Evolutionary conservation across 306 rosid species (phyloP).

Genomic region (Begonia masoniana): DNA sequence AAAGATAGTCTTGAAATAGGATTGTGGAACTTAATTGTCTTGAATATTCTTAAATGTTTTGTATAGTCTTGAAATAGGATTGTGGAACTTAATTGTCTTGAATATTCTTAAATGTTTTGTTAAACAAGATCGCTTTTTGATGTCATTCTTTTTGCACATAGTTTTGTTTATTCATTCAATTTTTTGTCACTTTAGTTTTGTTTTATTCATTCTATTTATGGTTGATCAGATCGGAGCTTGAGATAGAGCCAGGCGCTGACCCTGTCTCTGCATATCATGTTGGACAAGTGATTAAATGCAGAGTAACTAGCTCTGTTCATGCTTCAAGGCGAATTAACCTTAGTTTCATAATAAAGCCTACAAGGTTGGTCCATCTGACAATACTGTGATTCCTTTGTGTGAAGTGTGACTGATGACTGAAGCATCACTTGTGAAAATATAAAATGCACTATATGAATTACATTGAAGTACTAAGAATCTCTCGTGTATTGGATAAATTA

Average conservation of each 20-base stretch:
- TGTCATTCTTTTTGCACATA: not conserved
- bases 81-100: not conserved
- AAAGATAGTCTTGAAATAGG: too few species aligned
- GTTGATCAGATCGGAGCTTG: slow-evolving; percentile 75
- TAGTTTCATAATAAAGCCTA: slow-evolving; percentile 69
- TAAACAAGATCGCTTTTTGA: not conserved
- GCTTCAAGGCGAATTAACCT: slow-evolving; percentile 75
- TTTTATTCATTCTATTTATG: slow-evolving; percentile 13
- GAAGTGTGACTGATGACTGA: too few species aligned
- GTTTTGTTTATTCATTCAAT: slow-evolving; percentile 11
- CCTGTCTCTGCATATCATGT: slow-evolving; percentile 61
- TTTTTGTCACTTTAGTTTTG: slow-evolving; percentile 8
- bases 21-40: not conserved
- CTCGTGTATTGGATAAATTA: slow-evolving; percentile 12
- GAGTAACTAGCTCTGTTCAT: slow-evolving; percentile 46
- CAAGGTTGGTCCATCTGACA: slow-evolving; percentile 39
- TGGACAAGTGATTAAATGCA: slow-evolving; percentile 89
- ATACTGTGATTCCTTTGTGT: not conserved
- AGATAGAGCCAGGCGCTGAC: slow-evolving; percentile 67
- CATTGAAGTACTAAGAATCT: slow-evolving; percentile 1
- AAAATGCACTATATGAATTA: slow-evolving; percentile 5
- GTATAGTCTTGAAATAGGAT: too few species aligned
- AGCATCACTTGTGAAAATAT: too few species aligned
- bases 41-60: not conserved
- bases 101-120: not conserved